Percentiles rank a stretch among this genome's conserved stretches.
Conservation (phyloP, 306 rosid species). For the Trichosanthes truncata region DNA sequence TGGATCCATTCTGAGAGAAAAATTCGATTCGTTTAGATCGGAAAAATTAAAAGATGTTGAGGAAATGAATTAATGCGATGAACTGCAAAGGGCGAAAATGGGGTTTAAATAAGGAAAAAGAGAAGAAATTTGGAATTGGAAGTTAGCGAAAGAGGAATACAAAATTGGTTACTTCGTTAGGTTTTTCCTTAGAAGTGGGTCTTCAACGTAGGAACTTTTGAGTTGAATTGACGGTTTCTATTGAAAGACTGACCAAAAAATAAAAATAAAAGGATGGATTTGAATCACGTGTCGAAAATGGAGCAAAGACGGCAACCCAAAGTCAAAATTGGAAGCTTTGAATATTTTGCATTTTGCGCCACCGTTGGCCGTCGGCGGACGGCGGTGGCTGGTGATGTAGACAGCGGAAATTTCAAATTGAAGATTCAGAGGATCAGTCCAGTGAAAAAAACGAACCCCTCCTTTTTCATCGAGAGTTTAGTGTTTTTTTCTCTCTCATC, state of each 20-base stretch:
- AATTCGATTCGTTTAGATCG: not conserved
- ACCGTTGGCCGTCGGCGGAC: not conserved
- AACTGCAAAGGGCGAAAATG: not conserved
- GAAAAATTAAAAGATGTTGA: not conserved
- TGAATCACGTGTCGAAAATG: not conserved
- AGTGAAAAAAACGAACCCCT: no score
- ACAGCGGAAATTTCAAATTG: not conserved
- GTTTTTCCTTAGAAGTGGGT: not conserved
- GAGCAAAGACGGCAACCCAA: not conserved
- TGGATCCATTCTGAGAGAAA: constrained; percentile 30
- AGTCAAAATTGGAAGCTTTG: not conserved
- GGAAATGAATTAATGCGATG: not conserved
- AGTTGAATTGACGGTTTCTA: not conserved
- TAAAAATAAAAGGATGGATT: not conserved
- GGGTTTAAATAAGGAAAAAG: not conserved
- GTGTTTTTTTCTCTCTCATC: no score
- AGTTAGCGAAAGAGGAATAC: not conserved
- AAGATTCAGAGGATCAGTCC: not conserved
- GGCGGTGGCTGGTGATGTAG: not conserved
- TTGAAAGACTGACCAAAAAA: not conserved
- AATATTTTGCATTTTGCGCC: not conserved
- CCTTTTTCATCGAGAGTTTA: no score
- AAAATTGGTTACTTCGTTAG: not conserved
- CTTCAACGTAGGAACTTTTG: not conserved
- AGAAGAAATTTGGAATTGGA: not conserved